Evolutionary conservation across 2,329 filamentous ascomycete species (phyloP).

Genomic region (Fusarium sp.): DNA sequence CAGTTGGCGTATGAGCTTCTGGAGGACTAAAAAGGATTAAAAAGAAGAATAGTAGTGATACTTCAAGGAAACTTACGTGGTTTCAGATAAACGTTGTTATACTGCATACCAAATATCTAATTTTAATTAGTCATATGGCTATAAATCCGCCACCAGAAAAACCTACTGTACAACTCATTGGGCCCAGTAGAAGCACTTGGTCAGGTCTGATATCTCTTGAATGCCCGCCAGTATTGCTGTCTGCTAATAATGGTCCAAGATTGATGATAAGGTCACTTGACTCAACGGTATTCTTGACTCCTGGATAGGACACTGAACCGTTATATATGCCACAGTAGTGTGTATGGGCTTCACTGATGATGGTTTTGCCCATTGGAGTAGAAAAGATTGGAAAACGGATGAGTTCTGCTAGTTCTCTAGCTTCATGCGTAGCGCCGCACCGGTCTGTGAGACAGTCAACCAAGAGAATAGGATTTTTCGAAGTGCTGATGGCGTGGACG

Average conservation of each 20-base stretch:
- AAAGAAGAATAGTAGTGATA: background rate
- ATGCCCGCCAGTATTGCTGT: constrained; percentile 28
- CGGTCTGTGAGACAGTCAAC: constrained; percentile 23
- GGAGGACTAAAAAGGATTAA: constrained; percentile 6
- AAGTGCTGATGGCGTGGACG: background rate
- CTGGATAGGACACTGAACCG: constrained; percentile 24
- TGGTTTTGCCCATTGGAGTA: constrained; percentile 23
- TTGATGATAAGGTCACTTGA: constrained; percentile 24
- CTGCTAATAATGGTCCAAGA: constrained; percentile 19
- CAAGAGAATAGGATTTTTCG: constrained; percentile 3
- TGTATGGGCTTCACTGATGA: constrained; percentile 14
- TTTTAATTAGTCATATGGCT: no score
- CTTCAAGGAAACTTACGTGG: no score
- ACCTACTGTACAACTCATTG: constrained; percentile 11
- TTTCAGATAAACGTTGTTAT: no score
- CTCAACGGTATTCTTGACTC: constrained; percentile 19
- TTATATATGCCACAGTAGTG: constrained; percentile 24
- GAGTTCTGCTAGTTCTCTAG: constrained; percentile 1
- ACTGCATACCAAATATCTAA: no score
- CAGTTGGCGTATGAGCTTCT: background rate
- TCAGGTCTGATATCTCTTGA: constrained; percentile 19
- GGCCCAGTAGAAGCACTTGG: constrained; percentile 13
- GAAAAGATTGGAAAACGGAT: constrained; percentile 18
- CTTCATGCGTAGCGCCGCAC: constrained; percentile 9
- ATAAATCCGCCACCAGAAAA: no score